Conservation (phyloP, 179 eudicot species). For the Silene noctiflora region DNA sequence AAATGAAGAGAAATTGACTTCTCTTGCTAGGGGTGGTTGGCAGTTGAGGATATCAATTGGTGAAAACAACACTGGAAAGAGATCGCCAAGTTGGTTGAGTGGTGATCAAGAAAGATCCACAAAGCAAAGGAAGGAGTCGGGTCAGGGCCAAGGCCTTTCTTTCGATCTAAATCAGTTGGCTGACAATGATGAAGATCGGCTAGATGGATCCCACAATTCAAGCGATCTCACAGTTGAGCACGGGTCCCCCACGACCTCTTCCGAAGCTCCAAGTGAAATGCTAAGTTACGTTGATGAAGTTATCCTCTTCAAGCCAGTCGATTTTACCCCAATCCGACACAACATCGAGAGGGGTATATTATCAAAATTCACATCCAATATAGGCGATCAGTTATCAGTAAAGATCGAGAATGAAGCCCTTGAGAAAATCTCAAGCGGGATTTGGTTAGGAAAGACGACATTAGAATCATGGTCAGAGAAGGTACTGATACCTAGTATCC, state of each 20-base stretch:
- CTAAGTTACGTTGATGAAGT: constrained; percentile 47
- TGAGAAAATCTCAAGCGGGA: constrained; percentile 61
- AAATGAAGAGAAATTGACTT: constrained; percentile 53
- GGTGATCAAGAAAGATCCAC: constrained; percentile 38
- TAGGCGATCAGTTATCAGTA: constrained; percentile 38
- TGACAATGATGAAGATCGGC: constrained; percentile 53
- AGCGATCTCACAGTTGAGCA: constrained; percentile 76
- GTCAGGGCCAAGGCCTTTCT: constrained; percentile 30
- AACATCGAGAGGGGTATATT: constrained; percentile 45
- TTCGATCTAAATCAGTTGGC: constrained; percentile 74
- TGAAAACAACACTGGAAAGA: constrained; percentile 48
- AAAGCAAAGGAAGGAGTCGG: constrained; percentile 52
- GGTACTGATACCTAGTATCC: constrained; percentile 57
- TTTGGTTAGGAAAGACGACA: constrained; percentile 63
- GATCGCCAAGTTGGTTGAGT: constrained; percentile 58
- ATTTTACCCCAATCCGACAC: constrained; percentile 31
- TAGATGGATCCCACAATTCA: constrained; percentile 71
- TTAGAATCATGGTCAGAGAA: constrained; percentile 63
- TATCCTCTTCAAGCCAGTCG: constrained; percentile 66
- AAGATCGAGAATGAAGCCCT: constrained; percentile 63
- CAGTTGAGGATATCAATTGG: constrained; percentile 52
- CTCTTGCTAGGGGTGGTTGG: constrained; percentile 60
- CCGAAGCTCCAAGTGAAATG: constrained; percentile 51
- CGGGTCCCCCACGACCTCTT: constrained; percentile 39
- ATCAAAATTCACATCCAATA: constrained; percentile 32